These are phyloP conservation scores for Suillus occidentalis DNA, from an alignment of 768 basidiomycete species.

Conservation along the genomic window DNA sequence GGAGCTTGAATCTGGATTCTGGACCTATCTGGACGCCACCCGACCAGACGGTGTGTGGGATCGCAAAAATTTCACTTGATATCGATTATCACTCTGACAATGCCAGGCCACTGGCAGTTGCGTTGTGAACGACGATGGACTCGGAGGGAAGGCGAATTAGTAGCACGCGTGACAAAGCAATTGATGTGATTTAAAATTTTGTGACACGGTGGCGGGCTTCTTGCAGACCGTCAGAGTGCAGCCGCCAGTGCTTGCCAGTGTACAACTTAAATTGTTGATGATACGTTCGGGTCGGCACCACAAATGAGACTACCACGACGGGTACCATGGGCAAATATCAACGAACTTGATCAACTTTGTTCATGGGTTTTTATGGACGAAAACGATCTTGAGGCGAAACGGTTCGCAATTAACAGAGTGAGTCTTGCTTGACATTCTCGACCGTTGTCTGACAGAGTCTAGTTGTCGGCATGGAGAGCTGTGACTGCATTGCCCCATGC, in stretches of 20 bases:
- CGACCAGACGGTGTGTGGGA: constrained; percentile 10
- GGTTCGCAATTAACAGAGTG: constrained; percentile 64
- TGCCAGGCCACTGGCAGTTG: too few relatives aligned
- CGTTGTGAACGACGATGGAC: too few relatives aligned
- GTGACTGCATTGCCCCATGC: constrained; percentile 78
- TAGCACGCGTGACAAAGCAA: too few relatives aligned
- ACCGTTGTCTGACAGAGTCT: constrained; percentile 12
- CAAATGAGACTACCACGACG: constrained; percentile 74
- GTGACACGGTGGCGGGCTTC: too few relatives aligned
- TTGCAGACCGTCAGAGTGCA: too few relatives aligned
- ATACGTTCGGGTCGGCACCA: neutral
- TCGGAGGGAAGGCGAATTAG: too few relatives aligned
- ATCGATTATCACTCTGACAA: neutral
- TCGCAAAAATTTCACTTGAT: neutral
- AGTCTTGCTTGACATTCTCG: constrained; percentile 22
- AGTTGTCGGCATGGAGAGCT: constrained; percentile 83
- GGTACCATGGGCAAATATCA: constrained; percentile 71
- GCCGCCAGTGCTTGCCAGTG: neutral
- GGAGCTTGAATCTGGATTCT: neutral
- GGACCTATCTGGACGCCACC: neutral
- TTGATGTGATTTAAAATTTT: too few relatives aligned
- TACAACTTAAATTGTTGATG: neutral
- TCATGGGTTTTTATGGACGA: constrained; percentile 73
- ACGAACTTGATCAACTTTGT: constrained; percentile 75
- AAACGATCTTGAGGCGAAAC: constrained; percentile 54